Evolutionary conservation across 140 eudicot species (phyloP).

Genomic region (Ambrosia hybrid): DNA sequence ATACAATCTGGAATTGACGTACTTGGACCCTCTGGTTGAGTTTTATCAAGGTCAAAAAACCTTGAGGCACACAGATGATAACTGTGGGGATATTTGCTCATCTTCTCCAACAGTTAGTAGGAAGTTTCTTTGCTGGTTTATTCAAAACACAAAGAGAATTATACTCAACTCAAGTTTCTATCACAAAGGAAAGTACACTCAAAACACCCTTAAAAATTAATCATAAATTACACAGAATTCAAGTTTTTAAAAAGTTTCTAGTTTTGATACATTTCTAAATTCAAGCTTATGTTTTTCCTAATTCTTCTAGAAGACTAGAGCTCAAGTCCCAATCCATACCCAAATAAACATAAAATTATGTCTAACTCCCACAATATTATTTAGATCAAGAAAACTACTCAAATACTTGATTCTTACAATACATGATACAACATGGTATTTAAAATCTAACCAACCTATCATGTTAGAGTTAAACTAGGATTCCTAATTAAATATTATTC

Average conservation of each 20-base stretch:
- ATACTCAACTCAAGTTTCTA: background rate
- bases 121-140: constrained; percentile 85
- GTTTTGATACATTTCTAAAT: too few relatives aligned
- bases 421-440: too few relatives aligned
- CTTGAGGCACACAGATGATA: constrained; percentile 73
- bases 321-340: too few relatives aligned
- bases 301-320: constrained; percentile 5
- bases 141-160: constrained; percentile 9
- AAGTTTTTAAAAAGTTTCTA: constrained; percentile 1
- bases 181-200: background rate
- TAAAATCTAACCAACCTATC: too few relatives aligned
- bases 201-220: constrained; percentile 10
- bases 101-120: constrained; percentile 91
- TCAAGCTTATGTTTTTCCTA: constrained; percentile 9
- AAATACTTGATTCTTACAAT: too few relatives aligned
- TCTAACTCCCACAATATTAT: too few relatives aligned
- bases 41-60: constrained; percentile 93
- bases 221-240: background rate
- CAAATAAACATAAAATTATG: too few relatives aligned
- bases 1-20: constrained; percentile 82
- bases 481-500: too few relatives aligned
- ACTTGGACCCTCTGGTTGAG: constrained; percentile 80
- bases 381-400: too few relatives aligned
- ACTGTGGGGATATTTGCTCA: constrained; percentile 75
- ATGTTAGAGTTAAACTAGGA: too few relatives aligned